Conservation (phyloP, 2,329 filamentous ascomycete genomes). For the Diaporthe sp. region DNA sequence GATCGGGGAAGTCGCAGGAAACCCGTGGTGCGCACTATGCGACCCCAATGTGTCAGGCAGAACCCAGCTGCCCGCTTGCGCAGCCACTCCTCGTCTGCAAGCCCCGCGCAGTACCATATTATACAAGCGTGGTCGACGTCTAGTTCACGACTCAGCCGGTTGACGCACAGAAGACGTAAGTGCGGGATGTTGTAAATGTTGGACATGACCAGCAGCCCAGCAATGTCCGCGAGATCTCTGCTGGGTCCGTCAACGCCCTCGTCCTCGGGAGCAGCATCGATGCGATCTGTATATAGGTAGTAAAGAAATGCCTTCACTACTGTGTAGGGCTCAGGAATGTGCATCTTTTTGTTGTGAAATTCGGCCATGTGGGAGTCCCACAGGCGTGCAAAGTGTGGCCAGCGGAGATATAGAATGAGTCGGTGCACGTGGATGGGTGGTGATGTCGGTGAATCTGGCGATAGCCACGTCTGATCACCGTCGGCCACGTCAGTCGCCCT, state of each 20-base stretch:
- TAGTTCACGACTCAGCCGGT: constrained; percentile 89
- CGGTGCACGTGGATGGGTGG: constrained; percentile 94
- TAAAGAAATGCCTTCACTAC: constrained; percentile 96
- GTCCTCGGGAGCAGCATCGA: constrained; percentile 68
- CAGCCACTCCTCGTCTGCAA: constrained; percentile 94
- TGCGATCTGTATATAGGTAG: constrained; percentile 97
- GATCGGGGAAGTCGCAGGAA: constrained; percentile 85
- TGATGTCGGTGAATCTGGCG: constrained; percentile 76
- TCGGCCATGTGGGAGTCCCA: constrained; percentile 97
- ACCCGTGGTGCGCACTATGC: constrained; percentile 89
- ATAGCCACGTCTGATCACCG: constrained; percentile 68
- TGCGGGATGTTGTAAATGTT: constrained; percentile 98
- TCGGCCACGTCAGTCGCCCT: constrained; percentile 58
- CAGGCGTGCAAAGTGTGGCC: constrained; percentile 95
- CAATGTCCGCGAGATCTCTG: constrained; percentile 85
- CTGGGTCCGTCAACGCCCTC: constrained; percentile 75
- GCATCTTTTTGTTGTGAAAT: constrained; percentile 97
- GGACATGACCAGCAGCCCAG: constrained; percentile 95
- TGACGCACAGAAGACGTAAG: constrained; percentile 90
- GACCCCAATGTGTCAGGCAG: constrained; percentile 94
- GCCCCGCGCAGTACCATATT: constrained; percentile 93
- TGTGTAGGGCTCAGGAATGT: constrained; percentile 95
- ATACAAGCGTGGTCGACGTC: constrained; percentile 96
- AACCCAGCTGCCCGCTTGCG: constrained; percentile 89
- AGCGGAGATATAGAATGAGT: constrained; percentile 92